These are phyloP conservation scores for Ceratobasidium sp. DNA, from an alignment of 1,284 basidiomycete genomes.

Conservation along the genomic window DNA sequence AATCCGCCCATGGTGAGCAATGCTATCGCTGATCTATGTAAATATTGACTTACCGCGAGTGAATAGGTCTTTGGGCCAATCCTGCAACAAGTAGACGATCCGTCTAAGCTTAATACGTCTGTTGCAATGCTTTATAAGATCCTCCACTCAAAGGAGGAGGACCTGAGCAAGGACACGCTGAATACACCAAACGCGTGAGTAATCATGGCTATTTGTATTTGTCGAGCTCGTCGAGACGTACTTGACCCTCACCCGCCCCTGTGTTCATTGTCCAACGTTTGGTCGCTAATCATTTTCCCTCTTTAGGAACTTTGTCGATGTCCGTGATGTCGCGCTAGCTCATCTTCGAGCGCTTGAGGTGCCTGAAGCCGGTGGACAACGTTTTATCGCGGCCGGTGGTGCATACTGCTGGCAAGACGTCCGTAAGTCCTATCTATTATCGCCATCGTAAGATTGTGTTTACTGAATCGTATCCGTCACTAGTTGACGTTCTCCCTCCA, in stretches of 20 bases:
- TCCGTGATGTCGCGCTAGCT: conserved; percentile 69
- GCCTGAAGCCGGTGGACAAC: conserved; percentile 46
- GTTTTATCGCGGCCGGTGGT: conserved; percentile 47
- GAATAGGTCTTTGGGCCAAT: conserved; percentile 58
- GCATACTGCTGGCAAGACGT: conserved; percentile 41
- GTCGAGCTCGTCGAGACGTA: background rate
- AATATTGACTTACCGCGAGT: background rate
- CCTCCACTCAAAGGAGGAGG: conserved; percentile 35
- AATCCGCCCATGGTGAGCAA: conserved; percentile 62
- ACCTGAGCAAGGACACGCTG: conserved; percentile 19
- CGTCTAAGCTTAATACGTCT: conserved; percentile 14
- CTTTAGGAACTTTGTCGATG: conserved; percentile 66
- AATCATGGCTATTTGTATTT: background rate
- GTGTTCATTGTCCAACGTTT: conserved; percentile 31
- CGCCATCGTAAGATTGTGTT: background rate
- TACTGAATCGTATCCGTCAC: background rate
- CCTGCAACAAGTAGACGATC: conserved; percentile 29
- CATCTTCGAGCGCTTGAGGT: conserved; percentile 64
- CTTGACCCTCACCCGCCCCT: background rate
- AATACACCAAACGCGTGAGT: conserved; percentile 28
- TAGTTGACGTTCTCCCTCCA: conserved; percentile 38
- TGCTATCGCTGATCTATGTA: background rate
- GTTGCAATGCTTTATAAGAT: conserved; percentile 42
- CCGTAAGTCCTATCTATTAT: conserved; percentile 14
- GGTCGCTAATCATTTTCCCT: conserved; percentile 53